Evolutionary conservation across 2,329 filamentous ascomycete species (phyloP), one percentile per base, ranked within the genome.

Genomic region (Trichophyton schoenleinii): DNA sequence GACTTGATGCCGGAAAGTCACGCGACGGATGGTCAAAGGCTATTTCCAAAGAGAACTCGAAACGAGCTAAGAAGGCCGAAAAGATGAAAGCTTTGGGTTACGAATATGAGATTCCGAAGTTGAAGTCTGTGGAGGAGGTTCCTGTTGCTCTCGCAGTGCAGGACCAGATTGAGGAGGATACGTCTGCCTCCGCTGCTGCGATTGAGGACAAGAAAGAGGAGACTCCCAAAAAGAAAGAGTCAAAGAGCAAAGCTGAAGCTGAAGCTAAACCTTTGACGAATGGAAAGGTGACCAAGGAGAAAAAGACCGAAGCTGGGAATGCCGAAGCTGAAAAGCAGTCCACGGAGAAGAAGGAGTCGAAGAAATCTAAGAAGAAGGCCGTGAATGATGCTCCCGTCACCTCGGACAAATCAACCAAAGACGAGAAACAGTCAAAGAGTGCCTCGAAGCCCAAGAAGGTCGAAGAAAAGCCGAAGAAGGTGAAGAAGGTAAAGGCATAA

Each of bases 81-180:
- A 88, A 88, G 77, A 77, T 96, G 66, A 86, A 89, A 80, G 84
- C 81, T 48, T 74, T 95, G 63, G 92, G 88, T 8, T 97, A 99
- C 74, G 86, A 94, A 63, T 91, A 90, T 69, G 83, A 89, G 59
- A 81, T 83, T 22, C 89, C 90, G 0, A 77, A 80, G 66, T 75
- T 96, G 66, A 95, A 89, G 79, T 74, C 75, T 38, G 81, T 84
- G 5, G 79, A 81, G 25, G 76, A 77, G 53, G 78, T 84, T 57
- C 74, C 78, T 20, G 72, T 78, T 61, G 52, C 52, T 3, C 77
- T 75, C 63, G 69, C 71, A 36, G 64, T 68, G 44, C 55, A 68
- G 64, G 66, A 71, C 67, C 68, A 70, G 22, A 64, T 74, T 42
- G 73, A 75, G 60, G 69, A 67, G 36, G 64, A 70, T 25, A 70